Evolutionary conservation across 495 filamentous ascomycete genomes (phyloP), one percentile per base, ranked within the genome.

Genomic region (Penicillium alfredii): DNA sequence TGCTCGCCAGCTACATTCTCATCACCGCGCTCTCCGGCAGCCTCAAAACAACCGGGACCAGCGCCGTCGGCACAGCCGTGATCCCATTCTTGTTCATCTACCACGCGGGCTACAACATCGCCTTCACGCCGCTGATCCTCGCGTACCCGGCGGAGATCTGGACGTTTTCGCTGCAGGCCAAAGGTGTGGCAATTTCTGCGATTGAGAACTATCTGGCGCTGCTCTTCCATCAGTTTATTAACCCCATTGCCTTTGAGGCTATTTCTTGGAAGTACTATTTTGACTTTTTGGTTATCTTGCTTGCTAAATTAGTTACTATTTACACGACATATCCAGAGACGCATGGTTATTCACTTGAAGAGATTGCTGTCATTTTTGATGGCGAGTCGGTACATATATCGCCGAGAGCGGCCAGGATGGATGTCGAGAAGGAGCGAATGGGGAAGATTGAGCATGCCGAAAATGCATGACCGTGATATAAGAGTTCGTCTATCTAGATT

Each of bases 261-360:
- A 32, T 56, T 22, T 44, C 60, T 38, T 78, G 75, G 75, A 74
- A 72, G 49, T 66, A 75, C 29, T 77, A 75, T 51, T 51, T 75
- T 49, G 71, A 77, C 55, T 79, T 78, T 56, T 71, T 79, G 58
- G 62, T 60, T 39, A 44, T 73, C 45, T 38, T 53, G 19, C 35
- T 66, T 22, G 71, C 80, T 38, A 81, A 78, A 27, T 24, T 77
- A 35, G 33, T 46, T 38, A 72, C 72, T 29, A 72, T 80, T 30
- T 80, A 72, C 63, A 71, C 74, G 58, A 72, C 72, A 65, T 80
- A 76, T 43, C 65, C 78, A 35, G 77, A 81, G 62, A 80, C 76
- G 26, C 69, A 64, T 49, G 72, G 73, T 27, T 72, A 72, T 9
- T 76, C 74, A 14, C 71, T 79, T 34, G 77, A 80, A 61, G 71